Base-by-base conservation (phyloP, 2,329 filamentous ascomycete species). In the Metarhizium rileyi region DNA sequence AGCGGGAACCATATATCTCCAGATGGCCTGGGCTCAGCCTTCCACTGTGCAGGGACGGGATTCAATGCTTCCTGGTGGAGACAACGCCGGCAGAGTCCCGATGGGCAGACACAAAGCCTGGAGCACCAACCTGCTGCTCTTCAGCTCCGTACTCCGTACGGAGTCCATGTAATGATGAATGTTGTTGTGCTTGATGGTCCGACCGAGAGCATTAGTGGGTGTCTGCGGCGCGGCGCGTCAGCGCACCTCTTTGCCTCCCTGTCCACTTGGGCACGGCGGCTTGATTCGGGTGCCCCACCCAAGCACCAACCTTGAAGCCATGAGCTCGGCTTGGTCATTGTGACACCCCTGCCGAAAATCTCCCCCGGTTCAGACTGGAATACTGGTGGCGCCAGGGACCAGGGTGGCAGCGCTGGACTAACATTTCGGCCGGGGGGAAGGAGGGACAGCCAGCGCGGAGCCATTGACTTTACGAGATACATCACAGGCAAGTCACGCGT, bases 51-150 rank as follows among this genome's bases (percentile, higher is more conserved):
- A n/a, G 22, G 26, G 36, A 47, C 33, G 36, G 48, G 14, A 23
- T 16, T 16, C 40, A 4, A 26, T 36, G 48, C 18, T 30, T 25
- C 4, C 7, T 45, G 18, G 46, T 48, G 50, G 50, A 51, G 36
- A 43, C 27, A 28, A 44, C 30, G 30, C 44, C 47, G 44, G 50
- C 22, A 52, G 47, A 52, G 47, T 49, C 43, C 47, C 50, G 50
- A 48, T 52, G 47, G 28, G 26, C 22, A 23, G 33, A 46, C 30
- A 46, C 45, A n/a, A 41, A 42, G 27, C 35, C 18, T 30, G 35
- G 23, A 47, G 46, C 46, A 33, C 12, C 5, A 16, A 14, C 30
- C 30, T 14, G 16, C 30, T 33, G 30, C 14, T 33, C 30, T 33
- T 33, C n/a, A n/a, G n/a, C n/a, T n/a, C n/a, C n/a, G n/a, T n/a